Conservation (phyloP, 2,329 filamentous ascomycete genomes). For the Aureobasidium subglaciale region DNA sequence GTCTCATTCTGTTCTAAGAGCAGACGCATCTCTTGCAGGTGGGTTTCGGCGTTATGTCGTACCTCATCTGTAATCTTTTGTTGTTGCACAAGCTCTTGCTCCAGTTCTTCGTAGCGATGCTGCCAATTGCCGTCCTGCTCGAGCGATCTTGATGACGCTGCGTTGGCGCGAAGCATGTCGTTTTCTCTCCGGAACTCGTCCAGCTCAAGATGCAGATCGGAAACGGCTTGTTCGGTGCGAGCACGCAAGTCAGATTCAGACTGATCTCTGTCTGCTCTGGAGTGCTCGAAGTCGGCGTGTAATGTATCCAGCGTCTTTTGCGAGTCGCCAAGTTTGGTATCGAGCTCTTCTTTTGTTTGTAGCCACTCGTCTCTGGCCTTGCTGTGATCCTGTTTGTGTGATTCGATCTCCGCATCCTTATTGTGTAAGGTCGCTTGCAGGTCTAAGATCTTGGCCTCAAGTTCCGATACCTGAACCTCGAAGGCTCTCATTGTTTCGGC, state of each 20-base stretch:
- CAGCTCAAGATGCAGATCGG: conserved; percentile 15
- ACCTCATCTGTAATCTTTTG: conserved; percentile 82
- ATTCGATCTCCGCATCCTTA: conserved; percentile 64
- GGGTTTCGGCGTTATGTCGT: conserved; percentile 71
- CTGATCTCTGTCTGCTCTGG: conserved; percentile 41
- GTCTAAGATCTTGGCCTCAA: conserved; percentile 65
- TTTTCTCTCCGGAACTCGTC: conserved; percentile 22
- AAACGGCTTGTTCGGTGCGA: conserved; percentile 16
- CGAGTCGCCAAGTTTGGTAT: conserved; percentile 23
- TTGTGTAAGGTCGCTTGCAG: conserved; percentile 63
- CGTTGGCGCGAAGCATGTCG: conserved; percentile 29
- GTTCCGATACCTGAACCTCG: conserved; percentile 64
- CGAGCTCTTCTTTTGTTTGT: conserved; percentile 60
- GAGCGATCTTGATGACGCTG: conserved; percentile 6
- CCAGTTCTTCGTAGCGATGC: conserved; percentile 33
- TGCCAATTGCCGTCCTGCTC: conserved; percentile 27
- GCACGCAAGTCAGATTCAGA: conserved; percentile 18
- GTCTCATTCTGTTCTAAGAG: conserved; percentile 74
- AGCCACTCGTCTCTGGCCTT: conserved; percentile 24
- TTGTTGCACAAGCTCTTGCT: conserved; percentile 63
- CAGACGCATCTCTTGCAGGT: conserved; percentile 80
- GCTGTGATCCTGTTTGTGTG: conserved; percentile 40
- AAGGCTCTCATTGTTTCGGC: conserved; percentile 68
- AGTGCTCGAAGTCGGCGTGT: conserved; percentile 43
- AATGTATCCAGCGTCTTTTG: conserved; percentile 16